Base-by-base conservation (phyloP, 257 asterid species). In the Voacanga thouarsii region DNA sequence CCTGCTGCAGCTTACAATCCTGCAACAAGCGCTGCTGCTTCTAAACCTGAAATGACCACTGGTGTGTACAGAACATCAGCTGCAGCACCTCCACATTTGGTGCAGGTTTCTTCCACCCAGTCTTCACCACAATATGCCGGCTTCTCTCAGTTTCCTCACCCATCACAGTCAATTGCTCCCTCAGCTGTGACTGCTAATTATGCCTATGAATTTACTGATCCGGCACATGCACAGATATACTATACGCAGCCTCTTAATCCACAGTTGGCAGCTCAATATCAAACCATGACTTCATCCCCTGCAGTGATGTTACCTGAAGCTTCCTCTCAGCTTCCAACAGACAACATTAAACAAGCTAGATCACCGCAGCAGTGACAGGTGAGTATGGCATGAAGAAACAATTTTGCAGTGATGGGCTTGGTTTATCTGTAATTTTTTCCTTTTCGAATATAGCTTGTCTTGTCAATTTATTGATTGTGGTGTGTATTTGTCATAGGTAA, bases 361-460 rank as follows among this genome's bases (percentile, higher is more conserved):
- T 83, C 82, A 78, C 63, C 84, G 71, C 92, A 80, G 88, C 86
- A 74, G 67, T 89, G 92, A 88, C 77, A 78, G 89, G 91, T 86
- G 89, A 85, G 89, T 83, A 83, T 87, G 82, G 66, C 75, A 37
- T 78, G 87, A 87, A 87, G 91, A 84, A 83, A 87, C 89, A 92
- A 85, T 94, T 94, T 94, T 94, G 96, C 92, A 84, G 90, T 72
- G 78, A 83, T 75, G 87, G 87, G 84, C 84, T 88, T 84, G 89
- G 79, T 85, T 85, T 83, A 75, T 85, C 56, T 77, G 84, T 83
- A 82, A 69, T 77, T 80, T 76, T 81, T 75, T 78, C 68, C 81
- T 78, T 80, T 80, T 66, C 75, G 81, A 76, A 72, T 76, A 84
- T 87, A 77, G 85, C 87, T 79, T 81, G 79, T 57, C 51, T 81